Percentiles rank a stretch among this genome's conserved stretches.
phyloP scores from a whole-genome alignment of 2,329 filamentous ascomycete genomes.

The Stromatinia cepivora region DNA sequence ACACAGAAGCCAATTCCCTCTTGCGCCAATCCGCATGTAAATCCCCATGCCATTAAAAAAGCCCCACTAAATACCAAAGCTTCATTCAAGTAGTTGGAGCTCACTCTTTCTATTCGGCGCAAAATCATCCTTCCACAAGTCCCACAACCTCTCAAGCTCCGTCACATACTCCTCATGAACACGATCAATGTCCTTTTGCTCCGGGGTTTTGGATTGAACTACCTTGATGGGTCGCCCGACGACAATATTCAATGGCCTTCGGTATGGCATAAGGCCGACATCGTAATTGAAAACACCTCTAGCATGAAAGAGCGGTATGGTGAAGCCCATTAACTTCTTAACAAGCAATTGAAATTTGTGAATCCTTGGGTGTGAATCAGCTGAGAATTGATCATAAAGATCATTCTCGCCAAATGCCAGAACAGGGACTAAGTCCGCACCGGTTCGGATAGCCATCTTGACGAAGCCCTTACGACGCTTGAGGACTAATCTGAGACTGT shows the following conservation, averaged over 20 bases:
- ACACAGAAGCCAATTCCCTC: not conserved
- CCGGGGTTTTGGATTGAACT: slow-evolving; percentile 60
- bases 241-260: slow-evolving; percentile 83
- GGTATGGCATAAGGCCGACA: slow-evolving; percentile 92
- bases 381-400: slow-evolving; percentile 85
- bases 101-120: slow-evolving; percentile 62
- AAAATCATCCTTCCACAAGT: slow-evolving; percentile 76
- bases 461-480: slow-evolving; percentile 87
- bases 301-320: slow-evolving; percentile 85
- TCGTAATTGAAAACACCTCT: slow-evolving; percentile 97
- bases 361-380: slow-evolving; percentile 73
- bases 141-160: slow-evolving; percentile 73
- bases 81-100: slow-evolving; percentile 63
- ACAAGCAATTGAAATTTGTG: slow-evolving; percentile 80
- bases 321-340: slow-evolving; percentile 88
- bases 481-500: slow-evolving; percentile 74
- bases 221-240: slow-evolving; percentile 81
- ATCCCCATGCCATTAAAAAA: not conserved
- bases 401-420: slow-evolving; percentile 95
- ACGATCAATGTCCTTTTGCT: slow-evolving; percentile 73
- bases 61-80: not conserved
- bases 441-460: slow-evolving; percentile 86
- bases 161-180: slow-evolving; percentile 77
- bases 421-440: slow-evolving; percentile 92
- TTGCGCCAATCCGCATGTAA: not conserved